Percentiles rank a stretch among this genome's conserved stretches.
phyloP scores from a whole-genome alignment of 495 filamentous ascomycete species.

The Hypoxylon fuscum region DNA sequence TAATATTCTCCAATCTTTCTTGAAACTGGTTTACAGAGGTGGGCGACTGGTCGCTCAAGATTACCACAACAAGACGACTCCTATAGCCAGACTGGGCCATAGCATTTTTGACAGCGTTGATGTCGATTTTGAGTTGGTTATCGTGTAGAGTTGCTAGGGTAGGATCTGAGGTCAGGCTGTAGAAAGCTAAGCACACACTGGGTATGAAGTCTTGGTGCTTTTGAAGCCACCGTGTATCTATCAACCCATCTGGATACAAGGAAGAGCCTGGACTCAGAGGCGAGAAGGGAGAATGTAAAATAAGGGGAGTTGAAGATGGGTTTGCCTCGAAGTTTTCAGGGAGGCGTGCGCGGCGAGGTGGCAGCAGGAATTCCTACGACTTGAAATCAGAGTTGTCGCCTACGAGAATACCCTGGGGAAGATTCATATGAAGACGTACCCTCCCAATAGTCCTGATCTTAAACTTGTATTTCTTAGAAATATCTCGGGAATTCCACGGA shows the following conservation, averaged over 20 bases:
- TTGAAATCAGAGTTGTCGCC: slow-evolving; percentile 17
- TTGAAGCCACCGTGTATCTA: slow-evolving; percentile 80
- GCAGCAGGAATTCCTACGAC: slow-evolving; percentile 59
- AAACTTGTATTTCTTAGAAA: slow-evolving; percentile 60
- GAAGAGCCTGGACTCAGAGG: slow-evolving; percentile 81
- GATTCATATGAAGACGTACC: slow-evolving; percentile 63
- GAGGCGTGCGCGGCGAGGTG: slow-evolving; percentile 59
- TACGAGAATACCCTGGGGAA: not conserved
- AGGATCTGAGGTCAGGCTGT: slow-evolving; percentile 72
- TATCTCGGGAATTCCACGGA: slow-evolving; percentile 65
- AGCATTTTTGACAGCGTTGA: slow-evolving; percentile 75
- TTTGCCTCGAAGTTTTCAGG: slow-evolving; percentile 57
- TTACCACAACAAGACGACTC: slow-evolving; percentile 76
- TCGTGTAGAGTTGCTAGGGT: slow-evolving; percentile 76
- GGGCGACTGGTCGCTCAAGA: slow-evolving; percentile 74
- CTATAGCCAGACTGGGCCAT: slow-evolving; percentile 75
- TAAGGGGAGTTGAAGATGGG: slow-evolving; percentile 53
- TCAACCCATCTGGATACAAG: slow-evolving; percentile 86
- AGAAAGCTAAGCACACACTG: slow-evolving; percentile 79
- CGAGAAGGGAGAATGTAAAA: slow-evolving; percentile 87
- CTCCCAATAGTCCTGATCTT: slow-evolving; percentile 77
- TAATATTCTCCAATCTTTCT: slow-evolving; percentile 78
- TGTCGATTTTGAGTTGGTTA: slow-evolving; percentile 87
- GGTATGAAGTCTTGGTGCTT: slow-evolving; percentile 88
- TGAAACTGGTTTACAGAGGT: slow-evolving; percentile 63